Evolutionary conservation across 2,329 filamentous ascomycete species (phyloP), one percentile per base, ranked within the genome.

Genomic region (Exophiala dermatitidis): DNA sequence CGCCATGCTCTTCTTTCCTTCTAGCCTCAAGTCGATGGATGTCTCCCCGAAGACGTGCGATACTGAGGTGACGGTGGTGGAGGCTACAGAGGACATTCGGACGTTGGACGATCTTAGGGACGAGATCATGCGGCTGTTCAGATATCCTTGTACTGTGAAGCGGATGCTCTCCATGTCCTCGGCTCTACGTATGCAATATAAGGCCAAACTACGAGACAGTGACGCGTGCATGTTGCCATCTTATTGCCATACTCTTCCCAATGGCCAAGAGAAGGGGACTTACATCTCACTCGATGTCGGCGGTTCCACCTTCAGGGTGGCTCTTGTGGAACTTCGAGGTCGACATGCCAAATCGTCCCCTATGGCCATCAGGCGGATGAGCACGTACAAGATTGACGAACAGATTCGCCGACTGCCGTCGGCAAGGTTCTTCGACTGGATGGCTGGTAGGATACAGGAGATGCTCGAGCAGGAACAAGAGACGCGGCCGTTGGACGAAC

Each of bases 211-310:
- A 31, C 73, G 77, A 60, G 69, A 72, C 40, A 81, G 77, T 65
- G 74, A 78, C 28, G 76, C 79, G 53, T 82, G 77, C 68, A 84
- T 85, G 82, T 70, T 84, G 50, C 82, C 82, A 2, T 84, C 82
- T 3, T 83, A 81, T 68, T 82, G 79, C 64, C 74, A 83, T 63
- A 77, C 77, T 12, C 70, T 84, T 4, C 82, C 82, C 1, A 77
- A 75, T 3, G 82, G 82, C 3, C 65, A 72, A 45, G 82, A 85
- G 65, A 72, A 68, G 46, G 82, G 82, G 5, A 80, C 79, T 9
- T 83, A 77, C 62, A 69, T 85, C 34, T 79, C 80, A 3, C 69
- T 85, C 54, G 82, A 85, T 62, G 79, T 84, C 19, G 82, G 82
- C 32, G 82, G 82, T n/a, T 84, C 82, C 10, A 84, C 80, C 1